These are phyloP conservation scores for Yamadazyma membranifaciens DNA, from an alignment of 1,139 yeast species.

Conservation along the genomic window DNA sequence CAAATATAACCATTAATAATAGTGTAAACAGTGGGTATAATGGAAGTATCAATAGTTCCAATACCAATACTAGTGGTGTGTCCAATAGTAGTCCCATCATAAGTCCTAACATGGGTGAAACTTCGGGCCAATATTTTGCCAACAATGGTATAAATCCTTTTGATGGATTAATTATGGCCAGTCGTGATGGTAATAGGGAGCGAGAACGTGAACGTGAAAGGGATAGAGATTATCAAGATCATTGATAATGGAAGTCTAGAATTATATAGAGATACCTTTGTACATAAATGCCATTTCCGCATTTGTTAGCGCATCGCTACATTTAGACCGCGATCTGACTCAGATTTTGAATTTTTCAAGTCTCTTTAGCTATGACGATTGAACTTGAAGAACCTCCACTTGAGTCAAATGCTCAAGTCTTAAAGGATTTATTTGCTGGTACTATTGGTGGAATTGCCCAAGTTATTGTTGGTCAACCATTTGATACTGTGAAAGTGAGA, in stretches of 20 bases:
- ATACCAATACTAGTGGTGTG: slow-evolving; percentile 15
- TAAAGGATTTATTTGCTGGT: slow-evolving; percentile 84
- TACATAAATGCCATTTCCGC: not conserved
- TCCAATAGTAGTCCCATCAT: slow-evolving; percentile 18
- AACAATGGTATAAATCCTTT: slow-evolving; percentile 42
- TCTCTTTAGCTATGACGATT: slow-evolving; percentile 31
- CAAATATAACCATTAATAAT: not conserved
- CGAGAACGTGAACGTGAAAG: no score
- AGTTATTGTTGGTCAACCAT: slow-evolving; percentile 94
- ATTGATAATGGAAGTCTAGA: not conserved
- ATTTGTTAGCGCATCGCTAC: not conserved
- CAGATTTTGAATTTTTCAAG: not conserved
- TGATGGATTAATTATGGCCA: slow-evolving; percentile 39
- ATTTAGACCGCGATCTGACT: not conserved
- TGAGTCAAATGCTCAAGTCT: slow-evolving; percentile 51
- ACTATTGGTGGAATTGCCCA: slow-evolving; percentile 94
- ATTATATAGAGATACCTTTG: not conserved
- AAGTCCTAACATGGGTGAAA: slow-evolving; percentile 16
- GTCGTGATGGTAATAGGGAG: not conserved
- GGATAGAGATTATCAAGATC: not conserved
- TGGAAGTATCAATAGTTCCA: slow-evolving; percentile 3
- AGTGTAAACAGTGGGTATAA: not conserved
- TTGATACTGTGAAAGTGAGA: slow-evolving; percentile 86
- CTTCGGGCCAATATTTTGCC: slow-evolving; percentile 37
- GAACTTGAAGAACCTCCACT: slow-evolving; percentile 50